Conservation (phyloP, 352 stramenopile genomes). For the Phytophthora fragariaefolia region DNA sequence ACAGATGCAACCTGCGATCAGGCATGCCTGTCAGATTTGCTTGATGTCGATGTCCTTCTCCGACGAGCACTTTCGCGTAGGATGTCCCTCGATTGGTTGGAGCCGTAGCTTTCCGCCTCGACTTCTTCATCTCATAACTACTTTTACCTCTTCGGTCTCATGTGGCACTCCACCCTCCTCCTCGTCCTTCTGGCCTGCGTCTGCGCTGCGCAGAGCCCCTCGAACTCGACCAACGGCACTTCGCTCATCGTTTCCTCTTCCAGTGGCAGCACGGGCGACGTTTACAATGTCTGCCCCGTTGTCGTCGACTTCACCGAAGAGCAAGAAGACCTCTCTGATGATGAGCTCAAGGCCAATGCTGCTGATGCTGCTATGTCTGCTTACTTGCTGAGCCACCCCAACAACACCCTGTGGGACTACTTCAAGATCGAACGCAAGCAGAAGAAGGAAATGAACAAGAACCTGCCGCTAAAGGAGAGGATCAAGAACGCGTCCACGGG, state of each 20-base stretch:
- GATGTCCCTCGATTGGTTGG: too few relatives aligned
- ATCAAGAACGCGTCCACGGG: constrained; percentile 13
- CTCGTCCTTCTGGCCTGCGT: constrained; percentile 23
- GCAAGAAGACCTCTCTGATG: constrained; percentile 20
- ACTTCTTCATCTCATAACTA: constrained; percentile 11
- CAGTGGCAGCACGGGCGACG: constrained; percentile 10
- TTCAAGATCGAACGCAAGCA: constrained; percentile 29
- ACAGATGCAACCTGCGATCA: neutral
- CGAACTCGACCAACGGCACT: constrained; percentile 2
- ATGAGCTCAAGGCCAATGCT: constrained; percentile 32
- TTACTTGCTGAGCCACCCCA: constrained; percentile 30
- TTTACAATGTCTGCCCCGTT: constrained; percentile 37
- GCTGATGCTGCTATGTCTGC: constrained; percentile 29
- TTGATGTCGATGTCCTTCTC: neutral
- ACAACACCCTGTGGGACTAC: constrained; percentile 33
- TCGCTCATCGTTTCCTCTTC: neutral
- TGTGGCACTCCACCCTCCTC: constrained; percentile 25
- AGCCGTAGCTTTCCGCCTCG: too few relatives aligned
- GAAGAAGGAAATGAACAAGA: constrained; percentile 22
- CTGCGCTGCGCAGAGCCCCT: constrained; percentile 13
- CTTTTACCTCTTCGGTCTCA: constrained; percentile 24
- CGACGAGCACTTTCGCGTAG: too few relatives aligned
- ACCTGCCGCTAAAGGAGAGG: constrained; percentile 1
- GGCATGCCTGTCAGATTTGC: neutral
- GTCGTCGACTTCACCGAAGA: constrained; percentile 28